These are phyloP conservation scores for Simmondsia chinensis DNA, from an alignment of 148 eudicot species.

Conservation along the genomic window DNA sequence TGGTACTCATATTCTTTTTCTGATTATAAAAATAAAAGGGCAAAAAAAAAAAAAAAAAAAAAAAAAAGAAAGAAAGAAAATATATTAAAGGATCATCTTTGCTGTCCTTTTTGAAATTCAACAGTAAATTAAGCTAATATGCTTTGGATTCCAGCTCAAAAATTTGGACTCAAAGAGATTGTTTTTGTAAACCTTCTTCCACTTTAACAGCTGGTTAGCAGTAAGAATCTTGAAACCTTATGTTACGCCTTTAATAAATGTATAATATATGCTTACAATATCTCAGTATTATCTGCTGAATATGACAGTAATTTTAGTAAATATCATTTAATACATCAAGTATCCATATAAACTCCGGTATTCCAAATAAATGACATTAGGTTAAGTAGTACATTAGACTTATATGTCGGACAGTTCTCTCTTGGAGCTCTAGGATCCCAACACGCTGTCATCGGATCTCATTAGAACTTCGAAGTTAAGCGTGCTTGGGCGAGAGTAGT, in stretches of 20 bases:
- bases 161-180: constrained; percentile 14
- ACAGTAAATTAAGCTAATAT: not conserved
- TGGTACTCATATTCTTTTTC: constrained; percentile 2
- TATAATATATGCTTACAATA: not conserved
- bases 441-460: too few species aligned
- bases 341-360: too few species aligned
- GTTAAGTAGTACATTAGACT: too few species aligned
- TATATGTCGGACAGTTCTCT: too few species aligned
- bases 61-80: not conserved
- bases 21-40: not conserved
- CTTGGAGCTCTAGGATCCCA: too few species aligned
- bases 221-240: constrained; percentile 39
- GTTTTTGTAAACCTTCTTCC: constrained; percentile 36
- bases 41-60: not conserved
- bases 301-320: constrained; percentile 23
- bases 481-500: too few species aligned
- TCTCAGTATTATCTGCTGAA: constrained; percentile 23
- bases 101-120: constrained; percentile 4
- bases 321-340: constrained; percentile 2
- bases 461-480: too few species aligned
- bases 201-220: constrained; percentile 65
- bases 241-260: constrained; percentile 25
- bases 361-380: too few species aligned
- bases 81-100: not conserved
- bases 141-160: constrained; percentile 57